Conservation (phyloP, 495 filamentous ascomycete genomes). For the Gamarada debralockiae region DNA sequence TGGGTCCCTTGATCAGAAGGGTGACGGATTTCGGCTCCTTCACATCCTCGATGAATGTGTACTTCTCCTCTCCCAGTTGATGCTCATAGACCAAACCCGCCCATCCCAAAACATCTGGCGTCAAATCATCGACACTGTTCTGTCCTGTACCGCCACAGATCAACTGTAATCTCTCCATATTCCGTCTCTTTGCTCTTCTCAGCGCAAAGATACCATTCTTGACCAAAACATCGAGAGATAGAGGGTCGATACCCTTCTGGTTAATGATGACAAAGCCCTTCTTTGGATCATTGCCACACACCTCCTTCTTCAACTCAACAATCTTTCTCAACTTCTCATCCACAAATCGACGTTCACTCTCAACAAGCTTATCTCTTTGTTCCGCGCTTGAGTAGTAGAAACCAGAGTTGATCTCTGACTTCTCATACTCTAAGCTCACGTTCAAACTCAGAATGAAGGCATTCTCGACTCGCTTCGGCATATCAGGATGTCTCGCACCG, state of each 20-base stretch:
- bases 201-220: conserved; percentile 98
- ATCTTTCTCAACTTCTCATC: conserved; percentile 98
- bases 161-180: conserved; percentile 97
- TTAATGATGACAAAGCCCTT: conserved; percentile 98
- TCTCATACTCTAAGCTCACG: conserved; percentile 97
- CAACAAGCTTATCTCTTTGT: conserved; percentile 94
- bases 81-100: conserved; percentile 96
- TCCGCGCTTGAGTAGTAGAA: conserved; percentile 99
- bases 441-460: conserved; percentile 94
- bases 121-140: conserved; percentile 93
- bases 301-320: conserved; percentile 95
- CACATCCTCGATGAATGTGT: conserved; percentile 96
- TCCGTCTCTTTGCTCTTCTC: conserved; percentile 90
- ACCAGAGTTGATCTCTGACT: conserved; percentile 97
- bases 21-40: conserved; percentile 99
- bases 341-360: conserved; percentile 93
- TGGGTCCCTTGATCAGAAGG: conserved; percentile 95
- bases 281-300: conserved; percentile 90
- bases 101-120: conserved; percentile 89
- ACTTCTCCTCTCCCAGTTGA: conserved; percentile 97
- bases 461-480: conserved; percentile 95
- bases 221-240: conserved; percentile 89
- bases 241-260: conserved; percentile 97
- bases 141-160: conserved; percentile 87
- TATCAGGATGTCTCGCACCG: conserved; percentile 94